A percentile compares a stretch with the other conserved stretches of the same genome.
Evolutionary conservation across 176 grass and related monocot species (phyloP).

Genomic region (Typha latifolia): DNA sequence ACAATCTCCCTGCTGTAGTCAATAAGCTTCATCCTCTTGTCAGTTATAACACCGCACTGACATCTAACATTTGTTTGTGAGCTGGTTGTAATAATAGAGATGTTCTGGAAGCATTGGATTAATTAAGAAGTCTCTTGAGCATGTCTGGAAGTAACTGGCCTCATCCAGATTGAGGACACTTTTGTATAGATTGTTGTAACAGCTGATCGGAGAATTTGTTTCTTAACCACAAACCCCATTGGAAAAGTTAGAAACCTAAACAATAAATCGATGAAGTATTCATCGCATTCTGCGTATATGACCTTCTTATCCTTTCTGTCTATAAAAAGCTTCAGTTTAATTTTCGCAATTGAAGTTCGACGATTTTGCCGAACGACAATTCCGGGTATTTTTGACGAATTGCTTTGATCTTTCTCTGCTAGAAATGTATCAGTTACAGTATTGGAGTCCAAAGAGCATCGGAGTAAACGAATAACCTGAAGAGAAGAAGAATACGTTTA

Average conservation of each 20-base stretch:
- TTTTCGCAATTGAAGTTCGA: not conserved
- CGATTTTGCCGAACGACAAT: not conserved
- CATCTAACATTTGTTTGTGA: slow-evolving; percentile 14
- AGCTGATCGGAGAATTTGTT: slow-evolving; percentile 2
- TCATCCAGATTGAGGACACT: not conserved
- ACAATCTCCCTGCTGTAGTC: not conserved
- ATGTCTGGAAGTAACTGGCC: not conserved
- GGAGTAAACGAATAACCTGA: slow-evolving; percentile 15
- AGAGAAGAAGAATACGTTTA: too few relatives aligned
- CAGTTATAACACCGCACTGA: slow-evolving; percentile 9
- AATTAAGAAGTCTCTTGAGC: not conserved
- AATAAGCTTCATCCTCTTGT: slow-evolving; percentile 15
- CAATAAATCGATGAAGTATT: slow-evolving; percentile 7
- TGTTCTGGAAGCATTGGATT: slow-evolving; percentile 5
- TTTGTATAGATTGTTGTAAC: slow-evolving; percentile 16
- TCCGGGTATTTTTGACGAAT: not conserved
- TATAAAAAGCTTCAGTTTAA: slow-evolving; percentile 14
- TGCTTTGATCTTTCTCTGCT: not conserved
- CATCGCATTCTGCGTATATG: slow-evolving; percentile 14
- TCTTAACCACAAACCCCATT: slow-evolving; percentile 13
- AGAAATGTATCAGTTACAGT: slow-evolving; percentile 16
- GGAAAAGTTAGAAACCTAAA: slow-evolving; percentile 20
- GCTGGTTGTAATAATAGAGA: not conserved
- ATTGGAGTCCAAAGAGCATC: slow-evolving; percentile 1
- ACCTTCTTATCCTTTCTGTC: slow-evolving; percentile 19